Base-by-base conservation (phyloP, 495 filamentous ascomycete genomes). In the Neurospora sp. region DNA sequence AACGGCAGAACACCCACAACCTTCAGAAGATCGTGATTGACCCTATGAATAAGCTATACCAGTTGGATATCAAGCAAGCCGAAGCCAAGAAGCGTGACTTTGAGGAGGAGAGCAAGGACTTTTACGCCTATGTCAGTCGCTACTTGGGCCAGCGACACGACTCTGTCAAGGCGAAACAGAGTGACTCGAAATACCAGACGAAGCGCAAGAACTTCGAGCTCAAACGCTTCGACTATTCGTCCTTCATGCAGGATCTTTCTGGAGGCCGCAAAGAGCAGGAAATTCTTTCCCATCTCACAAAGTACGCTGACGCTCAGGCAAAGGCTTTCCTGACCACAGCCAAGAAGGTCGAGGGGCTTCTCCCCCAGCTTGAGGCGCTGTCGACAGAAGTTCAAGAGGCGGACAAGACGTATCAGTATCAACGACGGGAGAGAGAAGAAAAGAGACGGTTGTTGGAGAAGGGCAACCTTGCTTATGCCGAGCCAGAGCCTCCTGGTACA, bases 181-280 rank as follows among this genome's bases (percentile, higher is more conserved):
- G 93, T 78, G 96, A 99, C 77, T 90, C 91, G 27, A 99, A 99
- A 76, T 99, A 99, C 80, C 95, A 99, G 80, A 89, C 87, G 3
- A 98, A 97, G 79, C 90, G 95, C 70, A 90, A 91, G 44, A 97
- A 93, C 73, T 99, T 98, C 75, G 96, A 99, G 82, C 84, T 99
- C 45, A 98, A 94, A 82, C 91, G 96, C 10, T 99, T 99, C 73
- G 96, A 99, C 82, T 99, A 99, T 81, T 98, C 94, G 20, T 97
- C 94, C 12, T 99, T 98, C 79, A 97, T 99, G 94, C 94, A 98
- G 73, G 96, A 99, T 83, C 86, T 99, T 12, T 96, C 98, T 76
- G 96, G 96, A 35, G 96, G 96, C 39, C 92, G 96, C 73, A 98
- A 98, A 78, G 96, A 99, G 75, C 96, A 98, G 79, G 96, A 98